Conservation (phyloP, 2,329 filamentous ascomycete species). For the Capronia americana region DNA sequence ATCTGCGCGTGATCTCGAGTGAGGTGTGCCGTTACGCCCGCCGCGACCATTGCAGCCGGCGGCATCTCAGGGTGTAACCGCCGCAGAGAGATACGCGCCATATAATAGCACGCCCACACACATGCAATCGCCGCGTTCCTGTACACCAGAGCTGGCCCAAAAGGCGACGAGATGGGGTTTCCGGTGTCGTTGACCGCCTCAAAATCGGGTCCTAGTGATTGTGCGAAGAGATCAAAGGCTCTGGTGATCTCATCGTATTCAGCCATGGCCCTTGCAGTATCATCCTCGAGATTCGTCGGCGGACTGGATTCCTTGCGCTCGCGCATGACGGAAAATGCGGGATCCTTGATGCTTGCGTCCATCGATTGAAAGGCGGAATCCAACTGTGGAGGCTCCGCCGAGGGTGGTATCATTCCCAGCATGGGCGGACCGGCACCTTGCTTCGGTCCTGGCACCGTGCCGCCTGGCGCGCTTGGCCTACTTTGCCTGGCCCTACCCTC, state of each 20-base stretch:
- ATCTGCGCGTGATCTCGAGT: slow-evolving; percentile 74
- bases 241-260: slow-evolving; percentile 71
- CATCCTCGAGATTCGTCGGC: slow-evolving; percentile 62
- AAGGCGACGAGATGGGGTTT: slow-evolving; percentile 70
- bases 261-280: slow-evolving; percentile 70
- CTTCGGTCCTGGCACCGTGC: slow-evolving; percentile 19
- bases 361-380: slow-evolving; percentile 62
- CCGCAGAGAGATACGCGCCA: slow-evolving; percentile 81
- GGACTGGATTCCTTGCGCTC: slow-evolving; percentile 42
- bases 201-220: slow-evolving; percentile 75
- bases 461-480: slow-evolving; percentile 21
- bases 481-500: slow-evolving; percentile 34
- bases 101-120: slow-evolving; percentile 86
- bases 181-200: slow-evolving; percentile 73
- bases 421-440: slow-evolving; percentile 48
- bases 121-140: slow-evolving; percentile 85
- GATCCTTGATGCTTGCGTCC: slow-evolving; percentile 49
- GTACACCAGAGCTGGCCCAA: slow-evolving; percentile 81
- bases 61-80: slow-evolving; percentile 89
- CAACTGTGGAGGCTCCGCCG: slow-evolving; percentile 48
- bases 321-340: slow-evolving; percentile 38
- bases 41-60: slow-evolving; percentile 85
- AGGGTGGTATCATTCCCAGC: slow-evolving; percentile 57
- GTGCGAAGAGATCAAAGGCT: slow-evolving; percentile 54
- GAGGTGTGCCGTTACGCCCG: slow-evolving; percentile 74